These are phyloP conservation scores for Crithidia sp. DNA, from an alignment of 208 protist species.

Conservation along the genomic window DNA sequence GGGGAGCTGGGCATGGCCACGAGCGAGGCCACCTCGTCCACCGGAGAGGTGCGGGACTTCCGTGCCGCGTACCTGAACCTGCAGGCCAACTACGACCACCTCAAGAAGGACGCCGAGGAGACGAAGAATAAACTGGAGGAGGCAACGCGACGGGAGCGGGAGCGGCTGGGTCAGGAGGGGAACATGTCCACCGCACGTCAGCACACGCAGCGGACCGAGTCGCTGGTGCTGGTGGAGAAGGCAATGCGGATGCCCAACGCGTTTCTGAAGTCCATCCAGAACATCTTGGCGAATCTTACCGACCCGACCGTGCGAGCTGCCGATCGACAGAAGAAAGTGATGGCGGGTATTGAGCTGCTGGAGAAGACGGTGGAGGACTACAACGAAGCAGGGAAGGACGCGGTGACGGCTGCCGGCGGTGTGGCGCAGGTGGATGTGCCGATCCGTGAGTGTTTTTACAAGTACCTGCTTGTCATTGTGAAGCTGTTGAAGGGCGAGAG, in stretches of 20 bases:
- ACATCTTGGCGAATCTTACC: slow-evolving; percentile 27
- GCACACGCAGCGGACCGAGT: slow-evolving; percentile 27
- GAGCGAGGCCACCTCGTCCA: slow-evolving; percentile 24
- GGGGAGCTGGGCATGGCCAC: slow-evolving; percentile 49
- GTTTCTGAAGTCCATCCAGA: slow-evolving; percentile 4
- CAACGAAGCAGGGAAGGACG: background rate
- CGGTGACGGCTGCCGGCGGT: background rate
- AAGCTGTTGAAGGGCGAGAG: slow-evolving; percentile 15
- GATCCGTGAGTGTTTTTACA: slow-evolving; percentile 22
- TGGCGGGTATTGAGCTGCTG: slow-evolving; percentile 16
- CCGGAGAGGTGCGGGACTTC: slow-evolving; percentile 45
- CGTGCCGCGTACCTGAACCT: slow-evolving; percentile 42
- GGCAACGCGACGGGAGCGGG: slow-evolving; percentile 25
- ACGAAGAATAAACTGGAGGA: slow-evolving; percentile 33
- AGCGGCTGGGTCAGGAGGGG: slow-evolving; percentile 4
- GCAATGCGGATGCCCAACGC: slow-evolving; percentile 21
- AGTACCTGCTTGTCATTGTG: slow-evolving; percentile 6
- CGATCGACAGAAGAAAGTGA: slow-evolving; percentile 23
- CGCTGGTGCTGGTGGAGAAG: slow-evolving; percentile 20
- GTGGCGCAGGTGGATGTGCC: slow-evolving; percentile 16
- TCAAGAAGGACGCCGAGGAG: slow-evolving; percentile 39
- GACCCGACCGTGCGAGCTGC: slow-evolving; percentile 23
- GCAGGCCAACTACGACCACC: slow-evolving; percentile 25
- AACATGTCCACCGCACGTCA: slow-evolving; percentile 5
- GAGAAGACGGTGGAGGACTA: slow-evolving; percentile 13